These are phyloP conservation scores for Salix arbutifolia DNA, from an alignment of 345 rosid species.

Conservation along the genomic window DNA sequence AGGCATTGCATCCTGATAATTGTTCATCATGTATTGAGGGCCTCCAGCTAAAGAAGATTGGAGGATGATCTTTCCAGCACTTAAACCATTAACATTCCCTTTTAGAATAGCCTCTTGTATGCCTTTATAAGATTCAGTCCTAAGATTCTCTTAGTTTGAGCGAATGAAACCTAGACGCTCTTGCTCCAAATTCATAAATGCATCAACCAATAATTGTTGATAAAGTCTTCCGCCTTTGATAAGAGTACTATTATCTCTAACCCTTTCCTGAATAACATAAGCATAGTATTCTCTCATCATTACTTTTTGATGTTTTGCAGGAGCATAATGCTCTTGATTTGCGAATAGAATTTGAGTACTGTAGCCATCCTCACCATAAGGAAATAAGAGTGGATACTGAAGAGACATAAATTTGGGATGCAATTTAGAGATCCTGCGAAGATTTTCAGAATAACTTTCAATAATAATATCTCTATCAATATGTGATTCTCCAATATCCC, in stretches of 20 bases:
- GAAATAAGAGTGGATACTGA: neutral
- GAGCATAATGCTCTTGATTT: neutral
- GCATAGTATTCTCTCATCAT: neutral
- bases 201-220: neutral
- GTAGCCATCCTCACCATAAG: neutral
- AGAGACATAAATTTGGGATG: neutral
- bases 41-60: neutral
- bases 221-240: neutral
- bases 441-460: accelerated
- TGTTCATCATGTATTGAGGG: neutral
- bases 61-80: neutral
- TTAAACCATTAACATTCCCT: neutral
- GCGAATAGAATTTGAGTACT: neutral
- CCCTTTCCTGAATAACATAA: neutral
- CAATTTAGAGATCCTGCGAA: neutral
- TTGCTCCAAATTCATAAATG: neutral
- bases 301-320: no score
- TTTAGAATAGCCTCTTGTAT: neutral
- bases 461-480: neutral
- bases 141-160: neutral
- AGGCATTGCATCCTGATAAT: neutral
- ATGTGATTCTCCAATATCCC: neutral
- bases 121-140: neutral
- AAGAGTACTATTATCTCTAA: accelerated
- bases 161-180: neutral